These are phyloP conservation scores for Anisodus acutangulus DNA, from an alignment of 257 asterid genomes.

Conservation along the genomic window DNA sequence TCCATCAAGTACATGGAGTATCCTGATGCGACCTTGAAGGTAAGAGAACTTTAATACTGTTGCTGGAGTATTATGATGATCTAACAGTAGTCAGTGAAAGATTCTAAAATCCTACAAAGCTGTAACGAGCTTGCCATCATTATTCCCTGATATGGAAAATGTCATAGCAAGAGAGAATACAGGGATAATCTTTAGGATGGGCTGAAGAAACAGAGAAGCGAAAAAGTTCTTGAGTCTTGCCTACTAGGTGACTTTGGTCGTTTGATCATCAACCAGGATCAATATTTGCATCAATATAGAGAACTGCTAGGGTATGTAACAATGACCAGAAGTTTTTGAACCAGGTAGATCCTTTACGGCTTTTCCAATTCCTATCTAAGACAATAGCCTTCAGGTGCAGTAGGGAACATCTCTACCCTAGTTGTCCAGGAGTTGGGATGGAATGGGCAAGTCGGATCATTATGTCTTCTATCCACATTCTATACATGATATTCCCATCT, in stretches of 20 bases:
- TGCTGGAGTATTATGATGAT: not conserved
- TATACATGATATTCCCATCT: not conserved
- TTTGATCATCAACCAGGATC: not conserved
- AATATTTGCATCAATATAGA: not conserved
- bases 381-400: not conserved
- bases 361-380: not conserved
- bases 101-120: not conserved
- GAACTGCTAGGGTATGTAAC: not conserved
- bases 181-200: conserved; percentile 1
- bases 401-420: not conserved
- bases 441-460: conserved; percentile 8
- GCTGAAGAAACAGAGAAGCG: not conserved
- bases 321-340: not conserved
- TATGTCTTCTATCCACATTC: not conserved
- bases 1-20: not conserved
- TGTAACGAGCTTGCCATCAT: not conserved
- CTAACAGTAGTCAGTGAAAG: not conserved
- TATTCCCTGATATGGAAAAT: conserved; percentile 7
- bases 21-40: conserved; percentile 7
- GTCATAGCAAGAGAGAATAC: not conserved
- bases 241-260: not conserved
- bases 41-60: not conserved
- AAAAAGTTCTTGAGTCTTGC: conserved; percentile 7
- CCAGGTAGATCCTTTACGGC: not conserved
- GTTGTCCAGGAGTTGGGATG: not conserved